Evolutionary conservation across 2,329 filamentous ascomycete genomes (phyloP).

Genomic region (Neonectria faginata): DNA sequence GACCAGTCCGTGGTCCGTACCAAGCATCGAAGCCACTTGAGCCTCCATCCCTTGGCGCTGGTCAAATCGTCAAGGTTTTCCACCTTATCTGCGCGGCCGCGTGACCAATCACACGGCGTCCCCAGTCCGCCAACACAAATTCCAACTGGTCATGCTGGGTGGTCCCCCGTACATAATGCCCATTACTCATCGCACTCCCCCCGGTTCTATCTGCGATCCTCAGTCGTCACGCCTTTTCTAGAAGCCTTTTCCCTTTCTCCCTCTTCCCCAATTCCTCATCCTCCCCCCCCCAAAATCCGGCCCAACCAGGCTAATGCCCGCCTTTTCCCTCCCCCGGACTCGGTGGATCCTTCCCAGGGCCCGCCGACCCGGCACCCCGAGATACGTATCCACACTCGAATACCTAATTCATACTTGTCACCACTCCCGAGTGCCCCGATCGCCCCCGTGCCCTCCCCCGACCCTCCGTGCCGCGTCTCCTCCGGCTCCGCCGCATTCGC

Average conservation of each 20-base stretch:
- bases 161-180: constrained; percentile 8
- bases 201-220: neutral
- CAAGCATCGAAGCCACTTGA: constrained; percentile 24
- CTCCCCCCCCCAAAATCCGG: neutral
- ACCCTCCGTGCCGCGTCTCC: constrained; percentile 21
- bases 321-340: constrained; percentile 26
- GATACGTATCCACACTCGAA: constrained; percentile 38
- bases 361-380: constrained; percentile 44
- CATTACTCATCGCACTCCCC: constrained; percentile 24
- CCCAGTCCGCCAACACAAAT: constrained; percentile 40
- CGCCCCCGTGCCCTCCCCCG: constrained; percentile 22
- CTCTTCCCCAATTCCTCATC: neutral
- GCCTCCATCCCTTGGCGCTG: constrained; percentile 36
- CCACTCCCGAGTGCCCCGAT: constrained; percentile 37
- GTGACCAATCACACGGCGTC: constrained; percentile 36
- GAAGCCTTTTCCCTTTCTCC: constrained; percentile 30
- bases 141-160: constrained; percentile 39
- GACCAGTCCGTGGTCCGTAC: neutral
- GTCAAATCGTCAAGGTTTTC: constrained; percentile 28
- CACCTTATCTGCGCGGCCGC: constrained; percentile 37
- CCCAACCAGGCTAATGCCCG: constrained; percentile 5
- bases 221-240: constrained; percentile 33
- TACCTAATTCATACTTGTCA: constrained; percentile 46
- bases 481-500: constrained; percentile 14
- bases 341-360: constrained; percentile 34